Conservation (phyloP, 306 rosid genomes). For the Hippophae rhamnoides region DNA sequence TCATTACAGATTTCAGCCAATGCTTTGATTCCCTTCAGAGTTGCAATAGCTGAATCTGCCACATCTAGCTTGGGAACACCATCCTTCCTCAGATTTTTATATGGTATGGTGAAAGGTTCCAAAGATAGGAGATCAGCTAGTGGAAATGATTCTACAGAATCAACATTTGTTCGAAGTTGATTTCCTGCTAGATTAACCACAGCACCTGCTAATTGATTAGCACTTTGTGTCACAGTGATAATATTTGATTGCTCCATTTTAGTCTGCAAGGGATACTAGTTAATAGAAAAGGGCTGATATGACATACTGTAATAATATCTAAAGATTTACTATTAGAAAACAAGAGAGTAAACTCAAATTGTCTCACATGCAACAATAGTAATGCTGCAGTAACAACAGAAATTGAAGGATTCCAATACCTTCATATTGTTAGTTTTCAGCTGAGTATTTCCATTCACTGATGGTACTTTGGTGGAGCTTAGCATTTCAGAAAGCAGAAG, state of each 20-base stretch:
- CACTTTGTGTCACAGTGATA: conserved; percentile 62
- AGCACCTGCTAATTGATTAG: conserved; percentile 65
- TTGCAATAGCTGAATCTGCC: conserved; percentile 88
- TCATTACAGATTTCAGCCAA: conserved; percentile 72
- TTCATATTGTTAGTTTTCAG: conserved; percentile 64
- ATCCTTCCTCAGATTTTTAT: conserved; percentile 59
- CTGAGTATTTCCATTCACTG: conserved; percentile 47
- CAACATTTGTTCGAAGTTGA: conserved; percentile 38
- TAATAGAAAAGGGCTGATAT: background rate
- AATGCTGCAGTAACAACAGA: conserved; percentile 5
- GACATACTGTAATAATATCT: too few relatives aligned
- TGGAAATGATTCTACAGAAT: conserved; percentile 49
- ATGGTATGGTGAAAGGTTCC: conserved; percentile 67
- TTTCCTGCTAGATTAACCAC: conserved; percentile 74
- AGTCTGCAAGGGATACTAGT: conserved; percentile 59
- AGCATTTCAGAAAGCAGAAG: conserved; percentile 56
- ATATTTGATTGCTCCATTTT: conserved; percentile 68
- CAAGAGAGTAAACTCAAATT: too few relatives aligned
- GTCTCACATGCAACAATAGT: background rate
- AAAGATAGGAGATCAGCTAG: conserved; percentile 66
- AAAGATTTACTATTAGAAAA: too few relatives aligned
- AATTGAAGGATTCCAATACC: conserved; percentile 32
- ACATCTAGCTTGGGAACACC: conserved; percentile 62
- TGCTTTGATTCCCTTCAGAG: conserved; percentile 85
- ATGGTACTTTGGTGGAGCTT: conserved; percentile 42